Evolutionary conservation across 2,329 filamentous ascomycete genomes (phyloP), one percentile per base, ranked within the genome.

Genomic region (Xylariaceae sp.): DNA sequence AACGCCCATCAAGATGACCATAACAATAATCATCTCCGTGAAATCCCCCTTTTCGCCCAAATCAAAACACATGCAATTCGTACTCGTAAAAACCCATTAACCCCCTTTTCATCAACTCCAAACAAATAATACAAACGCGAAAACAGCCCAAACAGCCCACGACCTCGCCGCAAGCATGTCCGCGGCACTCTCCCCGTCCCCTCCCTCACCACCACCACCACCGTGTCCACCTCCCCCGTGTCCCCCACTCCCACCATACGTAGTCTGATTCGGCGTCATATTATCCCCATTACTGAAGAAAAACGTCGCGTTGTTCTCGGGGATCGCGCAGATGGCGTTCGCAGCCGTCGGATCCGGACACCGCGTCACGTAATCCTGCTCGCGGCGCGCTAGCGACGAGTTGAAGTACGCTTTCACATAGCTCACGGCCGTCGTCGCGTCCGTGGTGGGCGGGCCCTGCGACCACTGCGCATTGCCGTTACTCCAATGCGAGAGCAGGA

Each of bases 401-500:
- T 92, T 92, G 76, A 92, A 93, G 73, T 92, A 93, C 0, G 86
- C 86, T 71, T 89, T 90, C 59, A 91, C 80, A 68, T 91, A 91
- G 44, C 79, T 82, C 23, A 92, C 78, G 5, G 80, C 82, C 66
- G 90, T 77, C 15, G 80, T 74, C 0, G 88, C 83, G 66, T 92
- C 86, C 39, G 76, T 63, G 0, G 66, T 64, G 0, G 89, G 89
- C 2, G 89, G 89, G 0, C 89, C 89, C 10, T 79, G 84, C 47
- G 86, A 88, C 89, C 89, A 93, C 1, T 76, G 68, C 4, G 78
- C 70, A 69, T 92, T 87, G 39, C 89, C 89, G 65, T 92, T 92
- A 71, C 87, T 90, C 89, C 89, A 86, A 71, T 92, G 89, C 67
- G 86, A 88, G 57, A 93, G 73, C 54, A 89, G 83, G 48, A 93